Percentiles rank a stretch among this genome's conserved stretches.
These are phyloP conservation scores for Colletotrichum chlorophyti DNA, from an alignment of 2,329 filamentous ascomycete species.

Conservation along the genomic window DNA sequence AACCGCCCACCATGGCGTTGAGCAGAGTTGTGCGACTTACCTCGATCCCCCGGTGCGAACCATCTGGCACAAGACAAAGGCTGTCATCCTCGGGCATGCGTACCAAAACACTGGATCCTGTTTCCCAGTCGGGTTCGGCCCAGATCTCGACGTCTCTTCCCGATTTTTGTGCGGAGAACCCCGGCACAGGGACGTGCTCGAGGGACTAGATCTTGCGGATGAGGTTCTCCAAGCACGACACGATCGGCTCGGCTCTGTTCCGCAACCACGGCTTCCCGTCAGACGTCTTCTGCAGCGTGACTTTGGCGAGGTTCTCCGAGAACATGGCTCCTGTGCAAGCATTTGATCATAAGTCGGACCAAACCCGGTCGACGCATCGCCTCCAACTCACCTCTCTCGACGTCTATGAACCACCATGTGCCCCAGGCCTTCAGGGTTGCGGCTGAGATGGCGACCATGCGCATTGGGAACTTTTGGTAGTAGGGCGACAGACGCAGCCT, in stretches of 20 bases:
- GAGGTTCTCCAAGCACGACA: background rate
- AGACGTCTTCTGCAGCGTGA: background rate
- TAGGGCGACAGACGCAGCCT: slow-evolving; percentile 2
- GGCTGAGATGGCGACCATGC: background rate
- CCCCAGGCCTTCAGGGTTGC: background rate
- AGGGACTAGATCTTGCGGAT: background rate
- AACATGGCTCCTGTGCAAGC: background rate
- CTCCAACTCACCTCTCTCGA: slow-evolving; percentile 4
- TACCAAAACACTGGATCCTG: background rate
- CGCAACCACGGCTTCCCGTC: background rate
- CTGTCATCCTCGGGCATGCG: background rate
- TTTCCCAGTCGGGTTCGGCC: slow-evolving; percentile 7
- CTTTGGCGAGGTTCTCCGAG: background rate
- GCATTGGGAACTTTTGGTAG: background rate
- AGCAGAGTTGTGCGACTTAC: background rate
- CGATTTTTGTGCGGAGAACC: background rate
- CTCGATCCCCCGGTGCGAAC: background rate
- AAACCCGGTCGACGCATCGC: no score
- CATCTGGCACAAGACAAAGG: no score
- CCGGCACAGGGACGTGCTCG: slow-evolving; percentile 3
- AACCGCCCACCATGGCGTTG: no score
- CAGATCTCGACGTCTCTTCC: slow-evolving; percentile 2
- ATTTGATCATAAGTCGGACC: background rate
- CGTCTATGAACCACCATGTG: background rate
- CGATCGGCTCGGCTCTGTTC: background rate